phyloP scores from a whole-genome alignment of 2,329 filamentous ascomycete genomes.

The Neopestalotiopsis clavispora region DNA sequence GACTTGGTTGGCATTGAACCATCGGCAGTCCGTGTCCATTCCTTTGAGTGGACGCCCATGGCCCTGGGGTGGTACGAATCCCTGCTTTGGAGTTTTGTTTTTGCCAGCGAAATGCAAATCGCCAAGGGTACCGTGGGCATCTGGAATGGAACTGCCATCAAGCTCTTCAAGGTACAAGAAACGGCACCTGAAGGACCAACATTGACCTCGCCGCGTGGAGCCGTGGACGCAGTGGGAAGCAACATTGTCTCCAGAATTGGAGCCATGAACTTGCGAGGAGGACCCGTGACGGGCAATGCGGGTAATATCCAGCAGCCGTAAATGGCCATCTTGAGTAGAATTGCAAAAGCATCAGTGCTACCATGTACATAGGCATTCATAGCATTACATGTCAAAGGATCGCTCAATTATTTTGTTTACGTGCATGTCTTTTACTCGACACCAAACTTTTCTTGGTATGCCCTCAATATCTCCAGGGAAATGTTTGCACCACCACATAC shows the following conservation, averaged over 20 bases:
- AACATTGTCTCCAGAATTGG: slow-evolving; percentile 88
- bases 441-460: slow-evolving; percentile 58
- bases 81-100: slow-evolving; percentile 91
- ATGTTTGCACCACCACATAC: slow-evolving; percentile 82
- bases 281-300: slow-evolving; percentile 22
- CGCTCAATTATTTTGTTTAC: background rate
- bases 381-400: background rate
- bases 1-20: slow-evolving; percentile 76
- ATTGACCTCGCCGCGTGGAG: slow-evolving; percentile 82
- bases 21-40: slow-evolving; percentile 76
- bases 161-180: slow-evolving; percentile 88
- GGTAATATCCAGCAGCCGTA: slow-evolving; percentile 1
- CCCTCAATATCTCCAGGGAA: slow-evolving; percentile 62
- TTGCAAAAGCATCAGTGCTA: background rate
- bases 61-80: slow-evolving; percentile 96
- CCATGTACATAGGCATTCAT: background rate
- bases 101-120: slow-evolving; percentile 86
- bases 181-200: slow-evolving; percentile 80
- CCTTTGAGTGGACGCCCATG: slow-evolving; percentile 92
- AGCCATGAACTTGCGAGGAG: slow-evolving; percentile 72
- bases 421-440: slow-evolving; percentile 23
- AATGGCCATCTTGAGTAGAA: background rate
- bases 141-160: slow-evolving; percentile 90
- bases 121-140: slow-evolving; percentile 87
- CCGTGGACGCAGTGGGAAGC: slow-evolving; percentile 90